These are phyloP conservation scores for Amanita pallidorosea DNA, from an alignment of 768 basidiomycete species.

Conservation along the genomic window DNA sequence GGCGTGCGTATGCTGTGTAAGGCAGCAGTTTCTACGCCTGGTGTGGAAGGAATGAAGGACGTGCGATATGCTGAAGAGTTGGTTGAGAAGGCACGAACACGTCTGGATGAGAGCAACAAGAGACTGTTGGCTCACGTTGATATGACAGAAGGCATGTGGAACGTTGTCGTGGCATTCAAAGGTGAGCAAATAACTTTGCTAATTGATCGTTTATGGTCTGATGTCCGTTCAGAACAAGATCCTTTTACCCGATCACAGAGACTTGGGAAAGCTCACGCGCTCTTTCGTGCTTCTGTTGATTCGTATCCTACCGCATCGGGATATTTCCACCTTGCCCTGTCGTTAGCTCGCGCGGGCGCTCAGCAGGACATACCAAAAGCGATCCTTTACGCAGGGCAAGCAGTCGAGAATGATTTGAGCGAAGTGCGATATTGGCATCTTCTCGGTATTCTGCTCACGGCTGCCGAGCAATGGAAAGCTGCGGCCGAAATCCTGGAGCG, in stretches of 20 bases:
- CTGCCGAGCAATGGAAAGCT: constrained; percentile 68
- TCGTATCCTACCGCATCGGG: constrained; percentile 41
- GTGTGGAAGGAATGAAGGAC: constrained; percentile 38
- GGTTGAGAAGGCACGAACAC: constrained; percentile 48
- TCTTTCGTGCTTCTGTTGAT: constrained; percentile 38
- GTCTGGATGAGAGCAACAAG: constrained; percentile 37
- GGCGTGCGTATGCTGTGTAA: constrained; percentile 73
- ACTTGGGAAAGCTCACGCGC: constrained; percentile 44
- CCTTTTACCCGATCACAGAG: constrained; percentile 46
- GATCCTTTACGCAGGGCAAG: constrained; percentile 50
- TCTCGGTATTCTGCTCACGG: constrained; percentile 71
- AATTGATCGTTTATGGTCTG: background rate
- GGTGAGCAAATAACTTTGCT: constrained; percentile 28
- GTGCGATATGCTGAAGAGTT: constrained; percentile 50
- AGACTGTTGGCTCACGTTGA: constrained; percentile 49
- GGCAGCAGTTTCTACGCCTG: constrained; percentile 15
- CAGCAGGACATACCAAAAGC: constrained; percentile 60
- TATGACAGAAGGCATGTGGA: constrained; percentile 66
- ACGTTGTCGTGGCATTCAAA: constrained; percentile 55
- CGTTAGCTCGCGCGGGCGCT: constrained; percentile 53
- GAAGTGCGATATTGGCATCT: constrained; percentile 85
- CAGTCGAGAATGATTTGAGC: constrained; percentile 58
- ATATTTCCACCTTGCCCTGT: constrained; percentile 76
- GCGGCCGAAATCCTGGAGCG: constrained; percentile 69
- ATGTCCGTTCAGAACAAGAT: constrained; percentile 44